Base-by-base conservation (phyloP, 805 yeast species). In the Saturnispora mendoncae region DNA sequence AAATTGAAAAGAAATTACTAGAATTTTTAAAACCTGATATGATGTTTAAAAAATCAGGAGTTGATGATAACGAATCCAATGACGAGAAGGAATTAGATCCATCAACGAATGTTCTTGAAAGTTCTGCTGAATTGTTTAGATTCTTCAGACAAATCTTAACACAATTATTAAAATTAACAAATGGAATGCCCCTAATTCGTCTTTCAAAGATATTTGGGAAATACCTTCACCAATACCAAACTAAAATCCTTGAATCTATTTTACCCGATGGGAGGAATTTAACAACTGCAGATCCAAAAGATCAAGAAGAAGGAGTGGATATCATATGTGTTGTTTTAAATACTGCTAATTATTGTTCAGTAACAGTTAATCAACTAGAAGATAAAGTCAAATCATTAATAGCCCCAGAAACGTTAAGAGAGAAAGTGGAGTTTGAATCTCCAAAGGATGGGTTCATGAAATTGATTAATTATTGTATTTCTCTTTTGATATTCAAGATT, bases 291-390 rank as follows among this genome's bases (percentile, higher is more conserved):
- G 62, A 66, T 18, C 58, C 58, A 1, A 42, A 51, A 30, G 53
- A 62, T 23, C 71, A 76, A 21, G 63, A 71, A 10, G 90, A 83
- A 49, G 78, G 84, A 1, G 63, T 84, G 15, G 71, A 69, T 33
- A 74, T 81, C 45, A 68, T 84, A 2, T 79, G 92, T 23, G 64
- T 85, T 55, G 72, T 87, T 8, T 62, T 90, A 27, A 85, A 86
- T 51, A 90, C 98, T 0, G 86, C 95, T 1, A 95, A 90, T 56
- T 92, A 88, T 57, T 80, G 95, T 45, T 74, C 84, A 14, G 68
- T 76, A 9, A 92, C 95, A 3, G 74, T 80, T 2, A 71, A 70
- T 10, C 97, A 92, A 55, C 62, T 92, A 34, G 86, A 79, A 50
- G 83, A 80, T 20, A 75, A 75, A 50, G 60, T 55, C 65, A 65